Percentiles rank a stretch among this genome's conserved stretches.
Conservation (phyloP, 192 early-diverging fungal species). For the Obelidium mucronatum region DNA sequence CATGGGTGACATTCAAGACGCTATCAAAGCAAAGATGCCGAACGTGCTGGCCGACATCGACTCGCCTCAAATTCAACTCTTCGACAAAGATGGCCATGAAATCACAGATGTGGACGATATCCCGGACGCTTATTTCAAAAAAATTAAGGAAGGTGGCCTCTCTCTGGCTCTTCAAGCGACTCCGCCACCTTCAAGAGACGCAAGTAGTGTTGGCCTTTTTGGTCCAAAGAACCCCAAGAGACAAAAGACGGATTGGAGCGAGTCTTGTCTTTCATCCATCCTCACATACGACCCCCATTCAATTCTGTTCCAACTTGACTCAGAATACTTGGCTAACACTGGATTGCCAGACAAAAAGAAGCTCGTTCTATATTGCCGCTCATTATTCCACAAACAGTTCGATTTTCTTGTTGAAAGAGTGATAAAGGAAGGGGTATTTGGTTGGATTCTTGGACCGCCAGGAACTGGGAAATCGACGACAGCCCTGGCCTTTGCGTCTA, state of each 20-base stretch:
- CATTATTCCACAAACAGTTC: background rate
- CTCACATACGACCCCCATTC: background rate
- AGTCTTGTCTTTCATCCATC: background rate
- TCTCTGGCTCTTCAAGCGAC: constrained; percentile 1
- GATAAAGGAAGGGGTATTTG: background rate
- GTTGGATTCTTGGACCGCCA: constrained; percentile 9
- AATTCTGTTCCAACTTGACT: background rate
- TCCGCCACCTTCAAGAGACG: background rate
- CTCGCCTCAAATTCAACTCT: background rate
- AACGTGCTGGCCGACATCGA: background rate
- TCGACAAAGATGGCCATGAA: background rate
- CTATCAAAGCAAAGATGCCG: background rate
- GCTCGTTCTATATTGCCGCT: background rate
- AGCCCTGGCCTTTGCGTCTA: constrained; percentile 6
- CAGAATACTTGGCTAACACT: background rate
- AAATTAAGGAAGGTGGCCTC: constrained; percentile 9
- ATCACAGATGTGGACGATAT: constrained; percentile 26
- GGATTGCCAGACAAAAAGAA: background rate
- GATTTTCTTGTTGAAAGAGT: background rate
- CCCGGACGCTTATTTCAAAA: constrained; percentile 2
- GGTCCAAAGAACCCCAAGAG: background rate
- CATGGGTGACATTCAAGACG: background rate
- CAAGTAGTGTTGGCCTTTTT: too few species aligned
- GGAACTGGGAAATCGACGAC: constrained; percentile 2
- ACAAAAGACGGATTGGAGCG: background rate